Percentiles rank a stretch among this genome's conserved stretches.
Conservation (phyloP, 116 monocot species). For the Zostera marina region DNA sequence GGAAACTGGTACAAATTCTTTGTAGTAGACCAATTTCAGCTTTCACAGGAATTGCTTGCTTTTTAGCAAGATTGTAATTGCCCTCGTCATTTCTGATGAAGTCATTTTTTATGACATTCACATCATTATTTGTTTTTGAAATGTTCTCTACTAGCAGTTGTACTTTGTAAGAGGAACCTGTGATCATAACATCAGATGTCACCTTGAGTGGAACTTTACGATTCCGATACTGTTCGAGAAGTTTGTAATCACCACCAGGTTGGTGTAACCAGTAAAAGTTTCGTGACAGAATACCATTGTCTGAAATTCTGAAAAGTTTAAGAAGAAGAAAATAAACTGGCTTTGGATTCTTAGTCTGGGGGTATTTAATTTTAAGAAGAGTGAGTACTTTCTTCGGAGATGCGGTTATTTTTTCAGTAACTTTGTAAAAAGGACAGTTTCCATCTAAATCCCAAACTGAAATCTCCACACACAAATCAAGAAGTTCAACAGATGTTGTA, state of each 20-base stretch:
- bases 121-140: conserved; percentile 25
- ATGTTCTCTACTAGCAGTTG: conserved; percentile 51
- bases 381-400: conserved; percentile 54
- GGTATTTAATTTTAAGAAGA: conserved; percentile 59
- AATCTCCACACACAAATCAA: conserved; percentile 52
- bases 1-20: conserved; percentile 21
- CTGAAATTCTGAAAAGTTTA: conserved; percentile 60
- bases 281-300: conserved; percentile 47
- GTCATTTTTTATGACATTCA: not conserved
- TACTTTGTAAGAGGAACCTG: conserved; percentile 42
- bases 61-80: not conserved
- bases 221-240: conserved; percentile 40
- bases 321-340: conserved; percentile 88
- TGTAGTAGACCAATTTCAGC: conserved; percentile 10
- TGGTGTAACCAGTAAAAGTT: conserved; percentile 96
- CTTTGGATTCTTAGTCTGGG: conserved; percentile 47
- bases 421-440: conserved; percentile 53
- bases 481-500: conserved; percentile 53
- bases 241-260: conserved; percentile 56
- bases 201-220: conserved; percentile 71
- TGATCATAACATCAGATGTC: conserved; percentile 37
- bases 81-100: not conserved
- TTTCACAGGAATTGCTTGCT: not conserved
- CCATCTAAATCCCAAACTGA: conserved; percentile 92
- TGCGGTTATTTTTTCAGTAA: conserved; percentile 38